Evolutionary conservation across 768 basidiomycete species (phyloP), one percentile per base, ranked within the genome.

Genomic region (Leccinum ochraceum): DNA sequence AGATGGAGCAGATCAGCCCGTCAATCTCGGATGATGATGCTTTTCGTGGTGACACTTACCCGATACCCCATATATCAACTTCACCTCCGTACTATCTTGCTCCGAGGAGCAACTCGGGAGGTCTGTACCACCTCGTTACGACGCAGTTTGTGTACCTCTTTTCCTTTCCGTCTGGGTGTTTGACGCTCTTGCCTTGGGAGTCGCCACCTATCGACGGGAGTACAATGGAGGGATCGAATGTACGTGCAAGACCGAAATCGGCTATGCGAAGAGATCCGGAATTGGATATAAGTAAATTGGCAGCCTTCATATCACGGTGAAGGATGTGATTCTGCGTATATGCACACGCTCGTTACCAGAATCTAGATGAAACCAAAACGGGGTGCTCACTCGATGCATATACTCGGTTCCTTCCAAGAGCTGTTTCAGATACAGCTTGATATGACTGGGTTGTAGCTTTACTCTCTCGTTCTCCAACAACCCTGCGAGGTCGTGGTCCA

Each of bases 261-360:
- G 95, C 97, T 60, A 99, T 90, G 67, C 88, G 87, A 16, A 98
- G 80, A 22, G 82, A 80, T 4, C 97, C 97, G 5, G 80, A 76
- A 70, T 95, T 95, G 58, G 88, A 90, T 55, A 99, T 96, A 52
- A 99, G 87, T 54, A 98, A 78, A 71, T 99, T 98, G 37, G 97
- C 97, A 4, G 97, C 92, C 72, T 99, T 99, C 91, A 99, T 95
- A 68, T 99, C 97, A 50, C 97, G 94, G 74, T 99, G 97, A 4
- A 99, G 81, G 67, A 98, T 96, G 65, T 93, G 86, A 75, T 98
- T 97, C 96, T 98, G 60, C 24, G 50, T 59, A 34, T 37, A 60
- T 57, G 61, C 54, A 60, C 57, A 39, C 62, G 57, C 62, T 39
- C 58, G 58, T 22, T 51, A 58, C 20, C 26, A 34, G 48, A 56